These are phyloP conservation scores for Rachicladosporium sp. DNA, from an alignment of 2,329 filamentous ascomycete genomes.

Conservation along the genomic window DNA sequence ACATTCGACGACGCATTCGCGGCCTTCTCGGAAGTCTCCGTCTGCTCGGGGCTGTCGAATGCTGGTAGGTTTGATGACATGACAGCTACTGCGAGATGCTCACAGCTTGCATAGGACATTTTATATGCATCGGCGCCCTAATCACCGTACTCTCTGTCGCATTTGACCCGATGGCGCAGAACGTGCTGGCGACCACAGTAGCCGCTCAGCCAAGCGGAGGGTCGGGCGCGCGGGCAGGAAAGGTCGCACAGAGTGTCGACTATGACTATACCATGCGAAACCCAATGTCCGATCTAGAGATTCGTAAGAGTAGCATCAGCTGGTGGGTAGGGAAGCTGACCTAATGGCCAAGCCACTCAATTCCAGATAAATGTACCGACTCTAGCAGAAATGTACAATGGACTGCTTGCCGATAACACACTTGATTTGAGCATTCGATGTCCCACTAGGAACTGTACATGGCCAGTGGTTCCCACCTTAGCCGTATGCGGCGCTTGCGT, in stretches of 20 bases:
- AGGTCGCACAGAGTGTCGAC: neutral
- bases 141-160: constrained; percentile 3
- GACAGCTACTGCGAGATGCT: no score
- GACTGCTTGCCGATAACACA: constrained; percentile 1
- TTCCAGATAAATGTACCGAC: constrained; percentile 1
- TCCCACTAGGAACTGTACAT: constrained; percentile 5
- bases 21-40: constrained; percentile 3
- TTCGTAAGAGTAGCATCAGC: no score
- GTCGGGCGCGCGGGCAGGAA: neutral
- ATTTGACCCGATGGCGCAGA: constrained; percentile 5
- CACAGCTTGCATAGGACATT: neutral
- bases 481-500: constrained; percentile 5
- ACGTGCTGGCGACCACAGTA: constrained; percentile 1
- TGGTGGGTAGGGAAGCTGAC: no score
- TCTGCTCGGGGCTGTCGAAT: neutral
- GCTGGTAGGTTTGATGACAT: no score
- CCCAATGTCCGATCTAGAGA: no score
- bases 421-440: constrained; percentile 4
- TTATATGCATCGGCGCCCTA: constrained; percentile 2
- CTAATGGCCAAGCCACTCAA: no score
- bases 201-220: neutral
- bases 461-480: constrained; percentile 4
- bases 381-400: constrained; percentile 2
- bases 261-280: no score
- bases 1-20: constrained; percentile 6